Base-by-base conservation (phyloP, 2,329 filamentous ascomycete species). In the Emergomyces orientalis region DNA sequence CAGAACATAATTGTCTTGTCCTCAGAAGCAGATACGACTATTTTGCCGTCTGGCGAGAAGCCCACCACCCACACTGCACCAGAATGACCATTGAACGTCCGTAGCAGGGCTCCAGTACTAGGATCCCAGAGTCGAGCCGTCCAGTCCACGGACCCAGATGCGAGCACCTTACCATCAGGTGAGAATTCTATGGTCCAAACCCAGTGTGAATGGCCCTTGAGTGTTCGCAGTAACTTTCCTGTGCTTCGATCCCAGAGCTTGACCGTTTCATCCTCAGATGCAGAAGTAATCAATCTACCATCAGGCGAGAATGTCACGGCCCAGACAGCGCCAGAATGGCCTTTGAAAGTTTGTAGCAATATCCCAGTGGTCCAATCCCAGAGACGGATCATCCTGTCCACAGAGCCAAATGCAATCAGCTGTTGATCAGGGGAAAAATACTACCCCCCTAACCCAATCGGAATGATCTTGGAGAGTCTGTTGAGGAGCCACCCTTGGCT, bases 171-270 rank as follows among this genome's bases (percentile, higher is more conserved):
- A 27, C 67, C 63, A 54, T 69, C 66, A 25, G 61, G 64, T 34
- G 69, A 71, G 64, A 72, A 72, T 11, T 62, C 67, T 39, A 71
- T 63, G 30, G 59, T 52, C 7, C 22, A 63, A 59, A 70, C 64
- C 19, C 8, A 58, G 25, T 54, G 47, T 13, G 59, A 64, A 59
- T 71, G 66, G 14, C 69, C 65, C 32, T 63, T 52, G 22, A 69
- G 65, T 19, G 45, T 68, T 41, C 66, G 62, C 41, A 59, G 30
- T 17, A 49, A 9, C 22, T 39, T 51, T 17, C 63, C 63, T 9
- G 65, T 65, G 7, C 9, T 37, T 17, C 49, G 58, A 51, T 62
- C 51, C 67, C 67, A 69, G 13, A 69, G 56, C 59, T 61, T 63
- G 63, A 66, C 49, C 19, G 65, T 69, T 5, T 61, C 47, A 54